Conservation (phyloP, 2,329 filamentous ascomycete species). For the Diplodia mutila region DNA sequence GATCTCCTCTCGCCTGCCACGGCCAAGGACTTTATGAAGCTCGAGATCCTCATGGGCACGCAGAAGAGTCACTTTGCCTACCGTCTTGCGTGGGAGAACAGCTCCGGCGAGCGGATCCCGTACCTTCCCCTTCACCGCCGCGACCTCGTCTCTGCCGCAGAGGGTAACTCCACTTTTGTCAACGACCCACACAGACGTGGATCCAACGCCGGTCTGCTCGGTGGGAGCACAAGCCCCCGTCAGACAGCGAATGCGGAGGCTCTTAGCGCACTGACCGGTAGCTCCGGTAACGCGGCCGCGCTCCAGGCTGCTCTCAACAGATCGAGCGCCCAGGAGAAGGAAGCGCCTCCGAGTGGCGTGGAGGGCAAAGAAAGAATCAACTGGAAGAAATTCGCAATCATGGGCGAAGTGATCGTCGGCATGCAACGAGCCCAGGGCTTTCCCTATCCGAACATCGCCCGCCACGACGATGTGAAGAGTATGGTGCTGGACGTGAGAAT, state of each 20-base stretch:
- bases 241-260: slow-evolving; percentile 8
- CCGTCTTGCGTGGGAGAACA: slow-evolving; percentile 97
- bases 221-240: slow-evolving; percentile 24
- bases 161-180: slow-evolving; percentile 89
- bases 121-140: slow-evolving; percentile 88
- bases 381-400: slow-evolving; percentile 97
- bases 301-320: slow-evolving; percentile 37
- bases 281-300: background rate
- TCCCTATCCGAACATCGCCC: slow-evolving; percentile 73
- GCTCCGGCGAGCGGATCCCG: slow-evolving; percentile 83
- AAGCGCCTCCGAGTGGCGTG: slow-evolving; percentile 42
- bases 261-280: slow-evolving; percentile 13
- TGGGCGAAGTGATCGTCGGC: slow-evolving; percentile 87
- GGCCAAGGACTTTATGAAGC: slow-evolving; percentile 82
- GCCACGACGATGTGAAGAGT: slow-evolving; percentile 71
- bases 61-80: slow-evolving; percentile 94
- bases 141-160: slow-evolving; percentile 88
- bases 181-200: slow-evolving; percentile 49
- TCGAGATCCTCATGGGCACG: slow-evolving; percentile 90
- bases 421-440: slow-evolving; percentile 90
- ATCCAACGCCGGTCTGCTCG: background rate
- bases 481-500: slow-evolving; percentile 82
- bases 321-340: slow-evolving; percentile 44
- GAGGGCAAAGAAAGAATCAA: slow-evolving; percentile 71
- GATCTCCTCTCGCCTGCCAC: slow-evolving; percentile 71